Base-by-base conservation (phyloP, 139 green algal genomes). In the Micractinium sp. region DNA sequence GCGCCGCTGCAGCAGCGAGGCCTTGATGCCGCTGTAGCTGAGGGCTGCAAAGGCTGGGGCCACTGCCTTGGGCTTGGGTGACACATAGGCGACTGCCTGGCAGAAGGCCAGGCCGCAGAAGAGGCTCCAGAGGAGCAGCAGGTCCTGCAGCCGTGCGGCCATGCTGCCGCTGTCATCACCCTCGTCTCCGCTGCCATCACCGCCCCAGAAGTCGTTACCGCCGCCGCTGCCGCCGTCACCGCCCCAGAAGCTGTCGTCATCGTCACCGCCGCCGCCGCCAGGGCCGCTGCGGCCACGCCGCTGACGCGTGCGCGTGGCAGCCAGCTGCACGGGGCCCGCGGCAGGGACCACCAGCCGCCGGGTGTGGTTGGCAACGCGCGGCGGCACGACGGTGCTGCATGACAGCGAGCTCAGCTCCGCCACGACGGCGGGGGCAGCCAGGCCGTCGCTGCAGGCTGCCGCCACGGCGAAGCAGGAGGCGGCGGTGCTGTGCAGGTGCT, bases 101-200 rank as follows among this genome's bases (percentile, higher is more conserved):
- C 35, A 61, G 25, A 89, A 89, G n/a, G 75, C 75, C 29, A 89
- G 76, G 31, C 74, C 89, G 38, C 85, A 92, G 63, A 90, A 90
- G 3, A 92, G 16, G 29, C 29, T 84, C 89, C 89, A 92, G 3
- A 90, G 82, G 20, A 92, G 18, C 22, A 88, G 41, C 18, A 92
- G 20, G 84, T 92, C 89, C 15, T 87, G 81, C 61, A 88, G 71
- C 22, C 84, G 71, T 13, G 41, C 38, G 20, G 36, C 67, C 39
- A 53, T 4, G 69, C 35, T 69, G 78, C 78, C 83, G 13, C 73
- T 63, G 19, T 23, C 67, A 12, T 53, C 67, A 0, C n/a, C 78
- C 7, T 69, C 71, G 29, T 86, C 81, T 13, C 25, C 82, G 14
- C 53, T 12, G 35, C 83, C 76, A 2, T 79, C 78, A 7, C 63